Evolutionary conservation across 805 yeast species (phyloP).

Genomic region (Saturnispora sanitii): DNA sequence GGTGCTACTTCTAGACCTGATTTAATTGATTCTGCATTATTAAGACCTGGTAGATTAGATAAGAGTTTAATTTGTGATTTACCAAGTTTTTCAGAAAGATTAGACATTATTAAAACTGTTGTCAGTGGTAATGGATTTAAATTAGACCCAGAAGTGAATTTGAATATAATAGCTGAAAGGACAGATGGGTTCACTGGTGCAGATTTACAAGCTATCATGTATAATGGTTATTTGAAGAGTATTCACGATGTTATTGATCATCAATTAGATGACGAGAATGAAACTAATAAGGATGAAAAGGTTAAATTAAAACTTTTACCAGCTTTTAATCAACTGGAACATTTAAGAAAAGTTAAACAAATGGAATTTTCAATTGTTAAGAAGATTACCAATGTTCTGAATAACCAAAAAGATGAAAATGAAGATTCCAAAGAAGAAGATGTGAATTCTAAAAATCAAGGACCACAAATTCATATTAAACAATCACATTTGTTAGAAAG

Average conservation of each 20-base stretch:
- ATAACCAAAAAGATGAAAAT: constrained; percentile 19
- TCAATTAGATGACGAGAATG: constrained; percentile 27
- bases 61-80: constrained; percentile 85
- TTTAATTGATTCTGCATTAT: constrained; percentile 83
- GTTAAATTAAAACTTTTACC: constrained; percentile 18
- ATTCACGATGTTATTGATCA: constrained; percentile 57
- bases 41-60: constrained; percentile 94
- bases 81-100: constrained; percentile 62
- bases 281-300: constrained; percentile 3
- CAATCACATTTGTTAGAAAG: constrained; percentile 52
- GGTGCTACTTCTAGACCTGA: constrained; percentile 98
- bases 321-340: background rate
- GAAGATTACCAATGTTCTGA: constrained; percentile 13
- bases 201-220: constrained; percentile 84
- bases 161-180: constrained; percentile 42
- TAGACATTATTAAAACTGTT: constrained; percentile 58
- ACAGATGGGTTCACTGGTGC: constrained; percentile 89
- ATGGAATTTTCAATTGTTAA: constrained; percentile 17
- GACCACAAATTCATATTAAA: constrained; percentile 35
- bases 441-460: constrained; percentile 9
- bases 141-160: constrained; percentile 39
- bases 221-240: constrained; percentile 84
- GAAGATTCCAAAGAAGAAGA: constrained; percentile 38
- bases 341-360: constrained; percentile 12
- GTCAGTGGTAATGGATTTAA: constrained; percentile 49